Percentiles rank a stretch among this genome's conserved stretches.
These are phyloP conservation scores for Aspergillus panamensis DNA, from an alignment of 495 filamentous ascomycete species.

Conservation along the genomic window DNA sequence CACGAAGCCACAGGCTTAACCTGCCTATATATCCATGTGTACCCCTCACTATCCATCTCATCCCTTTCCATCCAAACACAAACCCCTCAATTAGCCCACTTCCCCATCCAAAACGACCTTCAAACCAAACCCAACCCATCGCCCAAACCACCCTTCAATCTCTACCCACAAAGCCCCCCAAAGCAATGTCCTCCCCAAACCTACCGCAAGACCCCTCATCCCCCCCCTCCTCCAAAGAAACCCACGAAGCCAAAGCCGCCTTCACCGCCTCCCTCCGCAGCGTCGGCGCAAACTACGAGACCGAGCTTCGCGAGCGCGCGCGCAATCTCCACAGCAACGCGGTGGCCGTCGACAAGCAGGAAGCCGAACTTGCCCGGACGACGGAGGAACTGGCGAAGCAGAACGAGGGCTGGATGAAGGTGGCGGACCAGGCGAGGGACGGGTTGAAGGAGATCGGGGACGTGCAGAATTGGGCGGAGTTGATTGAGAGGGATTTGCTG, in stretches of 20 bases:
- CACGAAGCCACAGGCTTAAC: background rate
- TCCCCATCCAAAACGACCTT: no score
- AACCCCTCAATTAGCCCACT: no score
- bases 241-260: conserved; percentile 66
- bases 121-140: no score
- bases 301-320: conserved; percentile 68
- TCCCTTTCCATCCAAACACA: background rate
- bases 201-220: conserved; percentile 5
- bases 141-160: no score
- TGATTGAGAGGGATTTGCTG: conserved; percentile 86
- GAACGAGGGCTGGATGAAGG: conserved; percentile 63
- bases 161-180: no score
- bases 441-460: conserved; percentile 91
- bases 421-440: conserved; percentile 64
- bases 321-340: conserved; percentile 72
- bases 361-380: conserved; percentile 61
- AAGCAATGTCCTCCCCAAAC: background rate
- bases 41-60: background rate
- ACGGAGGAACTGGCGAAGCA: conserved; percentile 66
- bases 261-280: conserved; percentile 75
- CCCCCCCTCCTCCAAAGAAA: conserved; percentile 30
- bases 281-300: conserved; percentile 64
- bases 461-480: conserved; percentile 97
- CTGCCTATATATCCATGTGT: background rate
- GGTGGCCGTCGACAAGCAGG: conserved; percentile 64